Conservation (phyloP, 192 early-diverging fungal genomes). For the Entomortierella parvispora region DNA sequence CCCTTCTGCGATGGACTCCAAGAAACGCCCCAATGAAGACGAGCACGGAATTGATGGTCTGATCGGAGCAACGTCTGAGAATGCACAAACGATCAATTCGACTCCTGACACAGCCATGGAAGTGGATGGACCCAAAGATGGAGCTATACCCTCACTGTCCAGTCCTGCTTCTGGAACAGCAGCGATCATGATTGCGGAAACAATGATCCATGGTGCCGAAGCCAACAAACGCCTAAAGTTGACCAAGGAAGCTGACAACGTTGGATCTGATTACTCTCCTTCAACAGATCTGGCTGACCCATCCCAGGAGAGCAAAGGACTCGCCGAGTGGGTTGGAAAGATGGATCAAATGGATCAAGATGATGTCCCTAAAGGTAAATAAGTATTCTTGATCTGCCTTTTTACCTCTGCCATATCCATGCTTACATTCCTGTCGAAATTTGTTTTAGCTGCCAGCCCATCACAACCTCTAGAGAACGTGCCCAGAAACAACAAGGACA, state of each 20-base stretch:
- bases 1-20: constrained; percentile 51
- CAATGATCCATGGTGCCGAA: background rate
- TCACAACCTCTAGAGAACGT: no score
- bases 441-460: no score
- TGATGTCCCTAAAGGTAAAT: constrained; percentile 8
- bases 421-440: no score
- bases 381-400: background rate
- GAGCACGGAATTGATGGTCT: background rate
- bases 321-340: constrained; percentile 25
- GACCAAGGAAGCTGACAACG: constrained; percentile 13
- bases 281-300: constrained; percentile 30
- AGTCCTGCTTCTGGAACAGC: background rate
- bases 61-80: no score
- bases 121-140: background rate
- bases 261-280: constrained; percentile 20
- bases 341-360: constrained; percentile 16
- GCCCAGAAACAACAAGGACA: no score
- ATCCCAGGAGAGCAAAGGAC: constrained; percentile 24
- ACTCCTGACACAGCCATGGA: constrained; percentile 7
- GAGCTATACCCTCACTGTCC: background rate
- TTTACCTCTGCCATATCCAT: background rate
- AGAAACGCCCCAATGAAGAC: constrained; percentile 47
- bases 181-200: background rate
- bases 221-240: constrained; percentile 37
- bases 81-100: background rate